These are phyloP conservation scores for Xylaria polymorpha DNA, from an alignment of 2,329 filamentous ascomycete species.

Conservation along the genomic window DNA sequence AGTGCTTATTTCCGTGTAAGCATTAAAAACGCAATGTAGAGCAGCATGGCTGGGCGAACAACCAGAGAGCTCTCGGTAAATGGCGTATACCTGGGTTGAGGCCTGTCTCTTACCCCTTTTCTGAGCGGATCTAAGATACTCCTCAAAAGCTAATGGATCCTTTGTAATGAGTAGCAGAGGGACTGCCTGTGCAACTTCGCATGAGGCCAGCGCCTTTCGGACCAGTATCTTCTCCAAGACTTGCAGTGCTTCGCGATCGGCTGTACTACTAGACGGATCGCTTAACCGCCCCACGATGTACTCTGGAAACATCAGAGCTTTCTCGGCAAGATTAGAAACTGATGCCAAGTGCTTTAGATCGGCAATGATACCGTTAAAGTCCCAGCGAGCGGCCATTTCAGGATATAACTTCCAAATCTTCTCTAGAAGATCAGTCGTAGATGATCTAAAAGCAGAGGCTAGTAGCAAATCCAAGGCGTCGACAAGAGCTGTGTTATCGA, in stretches of 20 bases:
- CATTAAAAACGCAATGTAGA: slow-evolving; percentile 58
- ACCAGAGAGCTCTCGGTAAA: slow-evolving; percentile 58
- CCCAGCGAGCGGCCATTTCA: slow-evolving; percentile 43
- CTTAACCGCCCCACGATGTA: slow-evolving; percentile 28
- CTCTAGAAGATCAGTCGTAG: slow-evolving; percentile 37
- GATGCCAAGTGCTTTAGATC: slow-evolving; percentile 42
- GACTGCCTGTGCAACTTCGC: slow-evolving; percentile 45
- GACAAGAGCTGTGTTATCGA: slow-evolving; percentile 48
- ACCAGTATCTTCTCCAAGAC: slow-evolving; percentile 47
- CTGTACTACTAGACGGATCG: slow-evolving; percentile 18
- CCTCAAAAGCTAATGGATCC: slow-evolving; percentile 57
- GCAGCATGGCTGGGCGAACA: slow-evolving; percentile 54
- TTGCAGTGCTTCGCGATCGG: slow-evolving; percentile 38
- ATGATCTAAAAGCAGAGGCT: slow-evolving; percentile 53
- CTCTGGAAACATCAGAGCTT: slow-evolving; percentile 41
- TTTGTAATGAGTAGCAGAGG: slow-evolving; percentile 56
- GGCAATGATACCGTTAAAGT: slow-evolving; percentile 46
- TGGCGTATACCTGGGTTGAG: slow-evolving; percentile 58
- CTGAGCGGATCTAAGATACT: slow-evolving; percentile 54
- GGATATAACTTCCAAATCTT: slow-evolving; percentile 46
- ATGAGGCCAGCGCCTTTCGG: slow-evolving; percentile 46
- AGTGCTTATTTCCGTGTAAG: slow-evolving; percentile 48
- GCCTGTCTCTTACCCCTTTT: slow-evolving; percentile 48
- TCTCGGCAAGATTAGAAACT: slow-evolving; percentile 46
- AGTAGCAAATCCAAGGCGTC: slow-evolving; percentile 60